Base-by-base conservation (phyloP, 2,329 filamentous ascomycete genomes). In the Apiospora sp. region DNA sequence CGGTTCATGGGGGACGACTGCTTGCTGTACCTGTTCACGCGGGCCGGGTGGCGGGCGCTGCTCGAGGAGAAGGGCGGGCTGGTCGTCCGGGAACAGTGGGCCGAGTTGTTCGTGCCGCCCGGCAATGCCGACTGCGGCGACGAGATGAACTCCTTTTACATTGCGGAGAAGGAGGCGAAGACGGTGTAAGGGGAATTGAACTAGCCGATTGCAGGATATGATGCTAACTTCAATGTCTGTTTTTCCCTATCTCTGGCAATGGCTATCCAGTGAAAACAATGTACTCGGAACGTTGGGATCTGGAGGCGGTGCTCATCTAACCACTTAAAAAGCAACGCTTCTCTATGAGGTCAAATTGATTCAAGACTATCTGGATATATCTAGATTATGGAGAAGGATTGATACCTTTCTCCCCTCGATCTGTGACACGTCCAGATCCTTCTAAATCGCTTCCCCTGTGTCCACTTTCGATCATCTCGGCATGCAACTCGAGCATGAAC, bases 401-500 rank as follows among this genome's bases (percentile, higher is more conserved):
- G 10, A 12, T 8, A 61, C 16, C 1, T 61, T 37, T 61, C 16
- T 22, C 54, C 16, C 27, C 54, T 16, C 34, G 51, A 10, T 37
- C 16, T 34, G 14, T 19, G 16, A 58, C 14, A 22, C 27, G 27
- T 7, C 27, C 67, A 27, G n/a, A 68, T 68, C n/a, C 41, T 46
- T 68, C 43, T 68, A 14, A 16, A 13, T 37, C 54, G 19, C 54
- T 37, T 16, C 7, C 30, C 30, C 37, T 5, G 8, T 24, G 7
- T 69, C 22, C 46, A 75, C 34, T 34, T 1, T 10, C 54, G 27
- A 61, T 22, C 71, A 75, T 70, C 22, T 75, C 68, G 14, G 74
- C 72, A 69, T 79, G 76, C 30, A 76, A 69, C 19, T 79, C 76
- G 71, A 79, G 74, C 67, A 75, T 74, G 43, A 80, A 80, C 7